phyloP scores from a whole-genome alignment of 495 filamentous ascomycete species.

The Penicillium lagena region DNA sequence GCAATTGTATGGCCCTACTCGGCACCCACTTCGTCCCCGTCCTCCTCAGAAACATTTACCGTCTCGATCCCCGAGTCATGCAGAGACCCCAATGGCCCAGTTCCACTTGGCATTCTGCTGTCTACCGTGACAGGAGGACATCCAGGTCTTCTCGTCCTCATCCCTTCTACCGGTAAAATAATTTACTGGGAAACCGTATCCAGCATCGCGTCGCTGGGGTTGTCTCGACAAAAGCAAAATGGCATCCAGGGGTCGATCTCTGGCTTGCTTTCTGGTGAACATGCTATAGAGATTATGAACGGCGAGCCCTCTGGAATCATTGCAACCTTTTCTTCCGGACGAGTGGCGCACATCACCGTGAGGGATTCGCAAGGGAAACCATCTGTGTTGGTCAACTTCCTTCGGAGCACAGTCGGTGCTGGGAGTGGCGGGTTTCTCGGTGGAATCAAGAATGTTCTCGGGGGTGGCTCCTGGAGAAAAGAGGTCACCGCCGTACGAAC shows the following conservation, averaged over 20 bases:
- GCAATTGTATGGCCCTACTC: conserved; percentile 88
- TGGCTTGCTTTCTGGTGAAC: conserved; percentile 72
- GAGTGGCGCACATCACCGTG: conserved; percentile 77
- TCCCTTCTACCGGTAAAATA: conserved; percentile 75
- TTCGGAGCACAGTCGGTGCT: conserved; percentile 50
- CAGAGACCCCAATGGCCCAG: conserved; percentile 52
- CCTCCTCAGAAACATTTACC: conserved; percentile 62
- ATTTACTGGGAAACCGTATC: conserved; percentile 94
- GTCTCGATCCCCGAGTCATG: conserved; percentile 72
- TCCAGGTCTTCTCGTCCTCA: conserved; percentile 77
- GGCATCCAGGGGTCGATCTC: conserved; percentile 68
- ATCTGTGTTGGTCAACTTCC: conserved; percentile 64
- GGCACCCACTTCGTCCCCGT: conserved; percentile 40
- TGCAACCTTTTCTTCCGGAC: conserved; percentile 72
- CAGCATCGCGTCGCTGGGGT: conserved; percentile 66
- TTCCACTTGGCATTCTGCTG: conserved; percentile 77
- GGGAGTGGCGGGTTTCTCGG: conserved; percentile 60
- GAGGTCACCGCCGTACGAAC: conserved; percentile 73
- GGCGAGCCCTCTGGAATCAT: conserved; percentile 84
- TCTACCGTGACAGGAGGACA: conserved; percentile 66
- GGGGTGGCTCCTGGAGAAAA: conserved; percentile 56
- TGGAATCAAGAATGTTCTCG: conserved; percentile 65
- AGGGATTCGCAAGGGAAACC: conserved; percentile 82
- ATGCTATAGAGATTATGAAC: conserved; percentile 66
- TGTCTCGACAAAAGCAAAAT: conserved; percentile 67